Evolutionary conservation across 1,284 basidiomycete genomes (phyloP).

Genomic region (Trametes hirsuta): DNA sequence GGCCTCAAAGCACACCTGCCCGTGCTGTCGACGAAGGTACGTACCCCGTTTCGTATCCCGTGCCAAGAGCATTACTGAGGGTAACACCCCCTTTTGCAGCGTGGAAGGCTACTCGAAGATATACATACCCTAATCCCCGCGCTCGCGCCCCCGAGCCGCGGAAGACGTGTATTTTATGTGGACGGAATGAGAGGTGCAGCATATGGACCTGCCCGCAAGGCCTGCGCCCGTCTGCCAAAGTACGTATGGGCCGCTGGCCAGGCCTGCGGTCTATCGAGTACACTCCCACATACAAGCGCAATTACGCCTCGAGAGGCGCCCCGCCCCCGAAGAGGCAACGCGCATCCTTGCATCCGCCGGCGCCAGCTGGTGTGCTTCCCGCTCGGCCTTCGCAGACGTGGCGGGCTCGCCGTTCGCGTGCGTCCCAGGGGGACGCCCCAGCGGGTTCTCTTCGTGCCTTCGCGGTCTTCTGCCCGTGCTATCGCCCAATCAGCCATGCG

Average conservation of each 20-base stretch:
- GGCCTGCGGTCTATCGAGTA: slow-evolving; percentile 3
- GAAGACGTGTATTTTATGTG: slow-evolving; percentile 3
- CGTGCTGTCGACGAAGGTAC: slow-evolving; percentile 71
- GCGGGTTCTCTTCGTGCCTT: neutral
- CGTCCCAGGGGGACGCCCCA: neutral
- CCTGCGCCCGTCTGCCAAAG: neutral
- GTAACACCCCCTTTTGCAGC: slow-evolving; percentile 37
- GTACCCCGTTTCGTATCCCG: slow-evolving; percentile 30
- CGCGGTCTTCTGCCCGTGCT: neutral
- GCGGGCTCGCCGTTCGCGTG: neutral
- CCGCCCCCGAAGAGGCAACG: neutral
- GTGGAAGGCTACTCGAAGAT: slow-evolving; percentile 77
- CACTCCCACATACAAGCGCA: slow-evolving; percentile 5
- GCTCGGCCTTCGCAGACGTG: neutral
- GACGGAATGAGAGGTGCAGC: slow-evolving; percentile 4
- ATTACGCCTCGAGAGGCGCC: neutral
- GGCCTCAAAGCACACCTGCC: slow-evolving; percentile 70
- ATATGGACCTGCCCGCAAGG: neutral
- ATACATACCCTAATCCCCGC: slow-evolving; percentile 38
- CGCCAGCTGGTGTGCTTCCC: neutral
- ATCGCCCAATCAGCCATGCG: neutral
- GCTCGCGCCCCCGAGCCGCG: neutral
- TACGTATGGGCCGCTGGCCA: neutral
- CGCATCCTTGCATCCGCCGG: neutral
- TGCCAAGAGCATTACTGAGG: slow-evolving; percentile 3